Evolutionary conservation across 2,329 filamentous ascomycete genomes (phyloP), one percentile per base, ranked within the genome.

Genomic region (Fusarium devonianum): DNA sequence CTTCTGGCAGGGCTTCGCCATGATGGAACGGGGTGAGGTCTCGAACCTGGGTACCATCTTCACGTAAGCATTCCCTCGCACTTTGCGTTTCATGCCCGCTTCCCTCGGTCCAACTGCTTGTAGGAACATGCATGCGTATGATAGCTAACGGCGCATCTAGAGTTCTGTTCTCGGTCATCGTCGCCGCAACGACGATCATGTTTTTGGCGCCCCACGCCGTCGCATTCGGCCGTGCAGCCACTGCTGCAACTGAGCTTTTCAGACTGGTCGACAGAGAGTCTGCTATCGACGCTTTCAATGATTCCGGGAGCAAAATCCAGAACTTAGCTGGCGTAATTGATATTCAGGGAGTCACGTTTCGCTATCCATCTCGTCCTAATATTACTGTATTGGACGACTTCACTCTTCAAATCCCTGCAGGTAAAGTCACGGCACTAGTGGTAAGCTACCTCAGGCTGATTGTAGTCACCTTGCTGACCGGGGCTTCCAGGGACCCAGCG

Each of bases 401-500:
- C 21, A 69, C 64, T 5, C 63, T 79, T 1, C 58, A 66, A 5
- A 67, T 78, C 3, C 74, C 75, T 0, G 71, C 76, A 2, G 73
- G 73, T 21, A 76, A 77, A 39, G 73, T 73, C 2, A 74, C 72
- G 2, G 72, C 71, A 1, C 53, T 74, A 4, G 72, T 74, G 18
- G 70, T 69, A 60, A 25, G 14, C 7, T 5, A n/a, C n/a, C n/a
- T 2, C 9, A 10, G 10, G 12, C n/a, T 25, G 2, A 34, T 30
- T 22, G 3, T 6, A n/a, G n/a, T n/a, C n/a, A n/a, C n/a, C n/a
- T n/a, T n/a, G n/a, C n/a, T n/a, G n/a, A n/a, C n/a, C n/a, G n/a
- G n/a, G n/a, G n/a, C n/a, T 16, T 2, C 21, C 11, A 43, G 40
- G 38, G 86, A 0, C 78, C 84, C 2, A 86, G 82, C 3, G 86